These are phyloP conservation scores for Fremontodendron californicum DNA, from an alignment of 345 rosid species.

Conservation along the genomic window DNA sequence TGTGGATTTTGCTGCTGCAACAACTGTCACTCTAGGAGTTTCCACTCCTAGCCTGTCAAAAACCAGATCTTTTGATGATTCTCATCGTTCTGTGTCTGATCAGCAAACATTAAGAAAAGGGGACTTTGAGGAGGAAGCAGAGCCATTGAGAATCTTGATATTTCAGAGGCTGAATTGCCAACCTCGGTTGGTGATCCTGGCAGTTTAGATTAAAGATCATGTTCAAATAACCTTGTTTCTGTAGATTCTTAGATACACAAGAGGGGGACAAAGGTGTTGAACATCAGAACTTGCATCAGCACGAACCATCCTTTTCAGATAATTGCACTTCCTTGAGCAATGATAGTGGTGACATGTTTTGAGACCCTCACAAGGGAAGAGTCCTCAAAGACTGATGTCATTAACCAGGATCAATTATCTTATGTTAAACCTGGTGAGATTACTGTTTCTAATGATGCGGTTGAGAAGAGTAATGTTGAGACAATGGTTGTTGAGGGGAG, in stretches of 20 bases:
- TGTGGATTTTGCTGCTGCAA: slow-evolving; percentile 96
- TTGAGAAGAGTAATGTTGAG: slow-evolving; percentile 29
- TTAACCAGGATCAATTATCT: slow-evolving; percentile 31
- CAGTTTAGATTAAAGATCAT: slow-evolving; percentile 35
- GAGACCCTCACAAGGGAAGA: slow-evolving; percentile 29
- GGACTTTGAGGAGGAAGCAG: slow-evolving; percentile 81
- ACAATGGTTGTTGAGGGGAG: slow-evolving; percentile 18
- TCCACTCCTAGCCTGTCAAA: slow-evolving; percentile 88
- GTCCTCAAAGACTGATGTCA: slow-evolving; percentile 27
- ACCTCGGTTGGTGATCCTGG: slow-evolving; percentile 26
- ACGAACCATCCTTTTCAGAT: slow-evolving; percentile 32
- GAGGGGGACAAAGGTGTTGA: slow-evolving; percentile 25
- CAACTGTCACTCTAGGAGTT: slow-evolving; percentile 88
- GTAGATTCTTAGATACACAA: slow-evolving; percentile 17
- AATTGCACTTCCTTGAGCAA: slow-evolving; percentile 24
- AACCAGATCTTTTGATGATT: slow-evolving; percentile 70
- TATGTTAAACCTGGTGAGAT: slow-evolving; percentile 24
- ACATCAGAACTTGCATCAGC: slow-evolving; percentile 21
- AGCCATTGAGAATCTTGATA: slow-evolving; percentile 59
- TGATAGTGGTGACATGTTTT: slow-evolving; percentile 23
- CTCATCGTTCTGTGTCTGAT: slow-evolving; percentile 56
- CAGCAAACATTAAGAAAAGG: slow-evolving; percentile 49
- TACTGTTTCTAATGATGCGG: slow-evolving; percentile 26
- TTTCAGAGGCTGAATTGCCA: slow-evolving; percentile 52
- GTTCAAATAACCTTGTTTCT: slow-evolving; percentile 19